Evolutionary conservation across 768 basidiomycete species (phyloP).

Genomic region (Xerocomellus amylosporus): DNA sequence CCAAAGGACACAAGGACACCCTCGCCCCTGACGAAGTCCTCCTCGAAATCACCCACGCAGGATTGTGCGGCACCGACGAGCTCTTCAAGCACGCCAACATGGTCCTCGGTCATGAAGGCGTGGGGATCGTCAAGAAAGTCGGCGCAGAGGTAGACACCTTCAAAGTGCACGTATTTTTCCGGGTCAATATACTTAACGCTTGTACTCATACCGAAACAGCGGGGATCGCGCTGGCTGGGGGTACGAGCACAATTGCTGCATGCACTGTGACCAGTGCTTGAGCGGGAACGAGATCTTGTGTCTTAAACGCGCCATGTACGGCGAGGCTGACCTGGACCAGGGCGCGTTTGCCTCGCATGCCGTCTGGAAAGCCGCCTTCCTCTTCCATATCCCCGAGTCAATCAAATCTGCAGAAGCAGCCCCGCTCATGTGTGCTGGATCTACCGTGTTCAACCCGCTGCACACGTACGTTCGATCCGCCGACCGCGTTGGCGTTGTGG

Average conservation of each 20-base stretch:
- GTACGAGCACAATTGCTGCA: conserved; percentile 33
- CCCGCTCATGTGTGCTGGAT: conserved; percentile 39
- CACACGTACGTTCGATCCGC: conserved; percentile 26
- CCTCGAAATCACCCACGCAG: conserved; percentile 32
- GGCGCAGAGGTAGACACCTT: conserved; percentile 32
- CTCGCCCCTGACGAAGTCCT: conserved; percentile 31
- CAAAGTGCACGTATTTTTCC: conserved; percentile 29
- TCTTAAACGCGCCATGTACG: conserved; percentile 24
- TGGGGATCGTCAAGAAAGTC: conserved; percentile 34
- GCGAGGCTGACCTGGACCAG: conserved; percentile 26
- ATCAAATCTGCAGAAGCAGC: conserved; percentile 32
- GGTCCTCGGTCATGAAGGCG: conserved; percentile 42
- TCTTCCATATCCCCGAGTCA: conserved; percentile 35
- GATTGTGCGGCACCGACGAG: conserved; percentile 40
- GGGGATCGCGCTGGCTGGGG: conserved; percentile 40
- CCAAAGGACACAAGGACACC: conserved; percentile 8
- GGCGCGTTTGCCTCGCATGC: conserved; percentile 38
- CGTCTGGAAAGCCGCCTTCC: conserved; percentile 33
- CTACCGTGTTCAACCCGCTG: conserved; percentile 33
- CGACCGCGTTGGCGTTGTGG: conserved; percentile 35
- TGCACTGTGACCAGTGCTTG: conserved; percentile 34
- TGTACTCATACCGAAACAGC: conserved; percentile 9
- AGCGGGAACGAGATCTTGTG: conserved; percentile 34
- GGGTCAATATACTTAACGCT: neutral
- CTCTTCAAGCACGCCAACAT: conserved; percentile 33